Base-by-base conservation (phyloP, 768 basidiomycete species). In the Tricholoma flavovirens region DNA sequence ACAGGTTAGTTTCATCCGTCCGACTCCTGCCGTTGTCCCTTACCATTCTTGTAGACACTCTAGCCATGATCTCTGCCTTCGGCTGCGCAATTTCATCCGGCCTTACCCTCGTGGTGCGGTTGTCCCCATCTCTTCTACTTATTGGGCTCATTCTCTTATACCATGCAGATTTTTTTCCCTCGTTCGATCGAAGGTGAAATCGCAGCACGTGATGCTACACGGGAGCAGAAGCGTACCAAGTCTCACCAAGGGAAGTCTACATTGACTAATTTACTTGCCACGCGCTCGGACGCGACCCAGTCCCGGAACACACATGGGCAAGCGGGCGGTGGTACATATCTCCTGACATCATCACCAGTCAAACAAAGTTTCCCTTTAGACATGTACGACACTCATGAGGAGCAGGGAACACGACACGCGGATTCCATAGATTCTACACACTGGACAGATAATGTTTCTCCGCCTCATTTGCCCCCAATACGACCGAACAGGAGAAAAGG, bases 81-180 rank as follows among this genome's bases (percentile, higher is more conserved):
- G 88, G 88, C 4, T 79, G 77, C 53, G 65, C 77, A 32, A 74
- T 89, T 36, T 90, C 88, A 1, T 90, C 88, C 0, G 85, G 76
- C 5, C 78, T 90, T 56, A 92, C 89, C 0, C 79, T 92, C 19
- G 77, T 89, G 43, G 88, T 89, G 69, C 54, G 76, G 69, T 49
- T n/a, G n/a, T n/a, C n/a, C n/a, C n/a, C 48, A 15, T 14, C 14
- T 12, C 26, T 49, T 53, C 38, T 3, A 19, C 29, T 19, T 8
- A 2, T 26, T 33, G 17, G 17, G 17, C 19, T 21, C 7, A 19
- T 3, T 38, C 8, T 42, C 26, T 36, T 33, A 57, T n/a, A 7
- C 26, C 49, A 5, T 45, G 46, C 58, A 90, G 88, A 87, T 91
- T 33, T 92, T 92, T 77, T 92, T 91, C 73, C 90, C 90, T 52